Evolutionary conservation across 1,139 yeast species (phyloP).

Genomic region (Hyphopichia pseudoburtonii): DNA sequence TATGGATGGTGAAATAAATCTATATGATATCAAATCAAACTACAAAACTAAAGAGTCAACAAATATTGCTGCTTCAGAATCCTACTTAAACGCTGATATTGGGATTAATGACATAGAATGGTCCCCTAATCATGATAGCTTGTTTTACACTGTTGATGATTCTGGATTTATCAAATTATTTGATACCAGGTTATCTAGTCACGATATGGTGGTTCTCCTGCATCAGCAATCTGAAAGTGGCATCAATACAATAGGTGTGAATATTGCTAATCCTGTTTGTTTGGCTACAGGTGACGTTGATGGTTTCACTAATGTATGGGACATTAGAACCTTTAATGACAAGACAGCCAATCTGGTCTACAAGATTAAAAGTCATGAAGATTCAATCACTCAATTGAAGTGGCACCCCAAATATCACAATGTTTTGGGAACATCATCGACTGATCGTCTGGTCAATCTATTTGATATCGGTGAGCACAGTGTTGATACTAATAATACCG

Average conservation of each 20-base stretch:
- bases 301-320: conserved; percentile 69
- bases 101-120: conserved; percentile 67
- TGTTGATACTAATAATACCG: conserved; percentile 33
- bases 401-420: conserved; percentile 73
- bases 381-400: conserved; percentile 64
- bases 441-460: conserved; percentile 67
- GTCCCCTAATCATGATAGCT: conserved; percentile 56
- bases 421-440: conserved; percentile 70
- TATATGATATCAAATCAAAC: conserved; percentile 34
- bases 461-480: conserved; percentile 55
- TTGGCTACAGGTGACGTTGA: conserved; percentile 69
- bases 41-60: conserved; percentile 13
- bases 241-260: conserved; percentile 66
- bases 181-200: conserved; percentile 44
- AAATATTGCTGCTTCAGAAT: conserved; percentile 6
- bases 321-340: conserved; percentile 51
- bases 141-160: conserved; percentile 62
- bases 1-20: conserved; percentile 34
- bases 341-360: conserved; percentile 14
- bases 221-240: conserved; percentile 42
- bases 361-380: conserved; percentile 40
- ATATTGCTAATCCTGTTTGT: conserved; percentile 49
- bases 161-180: conserved; percentile 45
- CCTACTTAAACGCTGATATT: conserved; percentile 12
- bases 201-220: conserved; percentile 18